phyloP scores from a whole-genome alignment of 2,329 filamentous ascomycete species.

The Phoma herbarum region DNA sequence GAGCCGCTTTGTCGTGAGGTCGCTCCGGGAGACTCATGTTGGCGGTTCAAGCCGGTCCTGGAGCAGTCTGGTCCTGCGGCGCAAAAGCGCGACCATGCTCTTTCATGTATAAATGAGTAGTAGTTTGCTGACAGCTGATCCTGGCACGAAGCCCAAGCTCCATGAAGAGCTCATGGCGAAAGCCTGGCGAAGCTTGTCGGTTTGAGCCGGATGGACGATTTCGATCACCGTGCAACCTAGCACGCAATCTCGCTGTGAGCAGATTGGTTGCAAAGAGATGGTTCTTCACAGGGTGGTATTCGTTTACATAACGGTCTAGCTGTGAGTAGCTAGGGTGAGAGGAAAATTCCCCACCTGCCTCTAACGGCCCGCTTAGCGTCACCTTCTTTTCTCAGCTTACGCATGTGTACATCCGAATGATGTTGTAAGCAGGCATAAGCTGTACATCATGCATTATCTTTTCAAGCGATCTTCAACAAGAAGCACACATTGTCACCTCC shows the following conservation, averaged over 20 bases:
- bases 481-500: neutral
- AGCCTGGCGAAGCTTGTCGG: constrained; percentile 23
- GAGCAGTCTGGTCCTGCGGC: neutral
- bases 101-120: constrained; percentile 2
- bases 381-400: neutral
- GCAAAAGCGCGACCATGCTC: neutral
- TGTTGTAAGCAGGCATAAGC: neutral
- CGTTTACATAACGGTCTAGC: constrained; percentile 11
- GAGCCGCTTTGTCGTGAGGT: constrained; percentile 18
- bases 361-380: constrained; percentile 7
- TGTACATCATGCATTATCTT: neutral
- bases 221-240: constrained; percentile 25
- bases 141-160: constrained; percentile 24
- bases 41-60: neutral
- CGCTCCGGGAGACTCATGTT: neutral
- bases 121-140: neutral
- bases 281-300: constrained; percentile 16
- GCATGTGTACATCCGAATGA: neutral
- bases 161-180: constrained; percentile 31
- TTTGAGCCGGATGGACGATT: constrained; percentile 8
- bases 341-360: constrained; percentile 4
- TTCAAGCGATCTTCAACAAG: neutral
- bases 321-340: neutral
- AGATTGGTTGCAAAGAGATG: constrained; percentile 29
- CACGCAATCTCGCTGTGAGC: constrained; percentile 30